Percentiles rank a stretch among this genome's conserved stretches.
These are phyloP conservation scores for Pestalotiopsis sp. DNA, from an alignment of 2,329 filamentous ascomycete genomes.

Conservation along the genomic window DNA sequence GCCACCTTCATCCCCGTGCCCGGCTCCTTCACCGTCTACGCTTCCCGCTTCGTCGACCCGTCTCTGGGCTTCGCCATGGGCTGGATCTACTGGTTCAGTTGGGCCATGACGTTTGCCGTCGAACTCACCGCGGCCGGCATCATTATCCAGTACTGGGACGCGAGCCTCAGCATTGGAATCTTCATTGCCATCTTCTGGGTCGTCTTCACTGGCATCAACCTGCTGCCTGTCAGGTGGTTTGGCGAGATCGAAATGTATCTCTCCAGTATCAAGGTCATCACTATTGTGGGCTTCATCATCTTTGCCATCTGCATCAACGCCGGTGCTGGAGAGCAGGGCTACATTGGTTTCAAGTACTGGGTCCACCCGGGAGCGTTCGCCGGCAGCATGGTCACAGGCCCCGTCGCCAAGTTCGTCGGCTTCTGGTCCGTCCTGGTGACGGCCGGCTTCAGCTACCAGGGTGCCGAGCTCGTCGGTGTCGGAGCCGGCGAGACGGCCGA, in stretches of 20 bases:
- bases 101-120: constrained; percentile 69
- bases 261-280: constrained; percentile 74
- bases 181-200: constrained; percentile 75
- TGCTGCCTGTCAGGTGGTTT: constrained; percentile 70
- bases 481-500: constrained; percentile 77
- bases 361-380: constrained; percentile 66
- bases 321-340: constrained; percentile 67
- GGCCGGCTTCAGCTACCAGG: constrained; percentile 70
- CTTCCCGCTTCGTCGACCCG: constrained; percentile 68
- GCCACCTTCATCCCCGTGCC: constrained; percentile 75
- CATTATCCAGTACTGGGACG: constrained; percentile 75
- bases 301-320: constrained; percentile 75
- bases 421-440: constrained; percentile 71
- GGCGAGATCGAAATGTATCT: constrained; percentile 81
- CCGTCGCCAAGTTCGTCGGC: constrained; percentile 63
- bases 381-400: constrained; percentile 54
- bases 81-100: constrained; percentile 83
- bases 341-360: constrained; percentile 76
- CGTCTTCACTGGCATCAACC: constrained; percentile 67
- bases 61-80: constrained; percentile 76
- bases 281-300: constrained; percentile 73
- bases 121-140: constrained; percentile 72
- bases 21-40: constrained; percentile 76
- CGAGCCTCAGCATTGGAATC: constrained; percentile 63
- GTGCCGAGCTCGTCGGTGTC: constrained; percentile 74